Percentiles rank a stretch among this genome's conserved stretches.
Conservation (phyloP, 768 basidiomycete genomes). For the Tricholoma furcatifolium region DNA sequence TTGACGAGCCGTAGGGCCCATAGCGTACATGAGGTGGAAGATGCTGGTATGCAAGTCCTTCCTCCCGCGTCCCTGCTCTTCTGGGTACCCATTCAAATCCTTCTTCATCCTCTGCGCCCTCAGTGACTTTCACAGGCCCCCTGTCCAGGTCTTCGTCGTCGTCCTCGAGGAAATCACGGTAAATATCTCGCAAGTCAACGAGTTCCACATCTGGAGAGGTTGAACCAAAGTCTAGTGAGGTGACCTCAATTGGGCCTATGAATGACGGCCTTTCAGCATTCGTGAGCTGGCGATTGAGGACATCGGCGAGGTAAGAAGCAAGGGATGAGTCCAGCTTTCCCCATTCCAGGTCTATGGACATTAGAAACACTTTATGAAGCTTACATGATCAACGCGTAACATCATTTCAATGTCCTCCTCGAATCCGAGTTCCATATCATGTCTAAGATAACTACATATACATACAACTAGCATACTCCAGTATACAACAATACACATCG, state of each 20-base stretch:
- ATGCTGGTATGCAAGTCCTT: conserved; percentile 63
- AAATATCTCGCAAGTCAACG: conserved; percentile 90
- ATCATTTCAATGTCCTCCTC: no score
- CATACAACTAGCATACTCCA: no score
- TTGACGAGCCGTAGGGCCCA: conserved; percentile 52
- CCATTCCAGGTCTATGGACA: conserved; percentile 99
- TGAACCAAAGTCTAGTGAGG: conserved; percentile 85
- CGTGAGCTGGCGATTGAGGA: conserved; percentile 79
- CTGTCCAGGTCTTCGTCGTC: conserved; percentile 58
- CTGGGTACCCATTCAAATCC: conserved; percentile 83
- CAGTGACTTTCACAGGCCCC: conserved; percentile 51
- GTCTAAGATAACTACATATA: no score
- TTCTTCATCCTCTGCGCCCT: conserved; percentile 64
- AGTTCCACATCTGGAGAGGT: conserved; percentile 83
- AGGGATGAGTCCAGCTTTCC: conserved; percentile 72
- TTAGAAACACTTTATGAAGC: conserved; percentile 26
- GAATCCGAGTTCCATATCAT: no score
- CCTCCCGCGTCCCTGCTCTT: conserved; percentile 53
- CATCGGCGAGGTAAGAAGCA: conserved; percentile 61
- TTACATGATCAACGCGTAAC: conserved; percentile 2
- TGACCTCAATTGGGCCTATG: conserved; percentile 88
- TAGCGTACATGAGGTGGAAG: conserved; percentile 75
- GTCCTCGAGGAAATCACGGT: conserved; percentile 90
- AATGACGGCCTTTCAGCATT: conserved; percentile 82
- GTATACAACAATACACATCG: no score